phyloP scores from a whole-genome alignment of 441 rosid genomes.

The Isatis lusitanica region DNA sequence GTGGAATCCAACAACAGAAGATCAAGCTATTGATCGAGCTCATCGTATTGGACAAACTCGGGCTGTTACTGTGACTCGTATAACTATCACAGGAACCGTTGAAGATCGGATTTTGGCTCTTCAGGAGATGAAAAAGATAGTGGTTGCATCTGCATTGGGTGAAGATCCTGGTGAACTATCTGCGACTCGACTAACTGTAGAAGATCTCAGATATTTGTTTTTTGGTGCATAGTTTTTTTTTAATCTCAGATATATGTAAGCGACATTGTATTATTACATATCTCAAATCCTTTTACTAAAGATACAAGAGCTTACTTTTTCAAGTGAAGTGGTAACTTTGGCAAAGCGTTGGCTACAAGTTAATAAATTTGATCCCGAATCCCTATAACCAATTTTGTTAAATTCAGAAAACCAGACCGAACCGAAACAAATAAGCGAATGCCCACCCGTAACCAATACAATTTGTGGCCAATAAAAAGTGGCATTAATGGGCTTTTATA shows the following conservation, averaged over 20 bases:
- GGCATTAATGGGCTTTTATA: neutral
- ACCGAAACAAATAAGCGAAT: too few species aligned
- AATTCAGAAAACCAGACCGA: too few species aligned
- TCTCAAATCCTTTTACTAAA: too few species aligned
- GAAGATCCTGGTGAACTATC: constrained; percentile 70
- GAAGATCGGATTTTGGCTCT: constrained; percentile 79
- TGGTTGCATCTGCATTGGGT: constrained; percentile 93
- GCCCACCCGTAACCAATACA: too few species aligned
- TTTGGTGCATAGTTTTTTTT: constrained; percentile 20
- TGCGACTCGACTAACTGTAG: constrained; percentile 57
- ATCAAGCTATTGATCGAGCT: constrained; percentile 90
- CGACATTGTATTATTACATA: too few species aligned
- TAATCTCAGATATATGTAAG: neutral
- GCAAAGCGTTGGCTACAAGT: too few species aligned
- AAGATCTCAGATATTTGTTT: constrained; percentile 71
- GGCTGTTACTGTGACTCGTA: constrained; percentile 70
- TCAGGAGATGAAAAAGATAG: constrained; percentile 75
- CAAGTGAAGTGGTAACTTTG: too few species aligned
- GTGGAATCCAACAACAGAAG: constrained; percentile 98
- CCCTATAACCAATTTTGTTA: too few species aligned
- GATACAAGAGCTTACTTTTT: too few species aligned
- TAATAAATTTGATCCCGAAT: too few species aligned
- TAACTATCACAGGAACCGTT: constrained; percentile 67
- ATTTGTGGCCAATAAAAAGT: too few species aligned
- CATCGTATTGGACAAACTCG: constrained; percentile 93